Evolutionary conservation across 2,329 filamentous ascomycete species (phyloP), one percentile per base, ranked within the genome.

Genomic region (Fusarium duplospermum): DNA sequence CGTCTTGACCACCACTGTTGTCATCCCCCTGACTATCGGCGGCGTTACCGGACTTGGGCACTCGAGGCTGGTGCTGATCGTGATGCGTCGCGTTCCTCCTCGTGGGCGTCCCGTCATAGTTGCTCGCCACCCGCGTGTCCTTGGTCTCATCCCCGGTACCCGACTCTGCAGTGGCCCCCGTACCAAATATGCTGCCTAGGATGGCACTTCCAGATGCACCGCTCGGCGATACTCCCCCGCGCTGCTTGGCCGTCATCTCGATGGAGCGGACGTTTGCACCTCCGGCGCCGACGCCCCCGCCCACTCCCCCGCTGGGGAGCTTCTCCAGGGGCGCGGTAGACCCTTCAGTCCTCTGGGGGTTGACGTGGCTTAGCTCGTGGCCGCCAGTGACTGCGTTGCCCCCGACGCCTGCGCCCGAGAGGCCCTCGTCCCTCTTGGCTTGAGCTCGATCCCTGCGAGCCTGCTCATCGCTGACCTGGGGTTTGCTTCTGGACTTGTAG

Each of bases 301-400:
- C 81, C 2, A 81, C 77, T 7, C 80, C 78, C 1, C 82, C 82
- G 1, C 79, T 76, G 6, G 82, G 81, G 0, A 83, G 76, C 67
- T 82, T 76, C n/a, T 82, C 80, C 27, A 16, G 66, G 27, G 66
- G 47, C n/a, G 67, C 73, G 6, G 80, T 77, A 3, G 76, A 78
- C n/a, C 72, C 29, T 7, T 75, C 70, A 7, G 63, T 75, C 33
- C 71, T 72, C 6, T 75, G 50, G 2, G 74, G 69, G 66, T 77
- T 72, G 20, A 56, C 67, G 38, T 70, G 68, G 33, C 78, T 75
- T 18, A 78, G 67, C 69, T 81, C 81, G 27, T 80, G 76, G 20
- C 80, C 80, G 13, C 81, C 81, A 1, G 81, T 78, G 20, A 72
- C 66, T n/a, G 72, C 69, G 56, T 77, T 83, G 31, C 72, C 73